Conservation (phyloP, 495 filamentous ascomycete genomes). For the Haplographium delicatum region DNA sequence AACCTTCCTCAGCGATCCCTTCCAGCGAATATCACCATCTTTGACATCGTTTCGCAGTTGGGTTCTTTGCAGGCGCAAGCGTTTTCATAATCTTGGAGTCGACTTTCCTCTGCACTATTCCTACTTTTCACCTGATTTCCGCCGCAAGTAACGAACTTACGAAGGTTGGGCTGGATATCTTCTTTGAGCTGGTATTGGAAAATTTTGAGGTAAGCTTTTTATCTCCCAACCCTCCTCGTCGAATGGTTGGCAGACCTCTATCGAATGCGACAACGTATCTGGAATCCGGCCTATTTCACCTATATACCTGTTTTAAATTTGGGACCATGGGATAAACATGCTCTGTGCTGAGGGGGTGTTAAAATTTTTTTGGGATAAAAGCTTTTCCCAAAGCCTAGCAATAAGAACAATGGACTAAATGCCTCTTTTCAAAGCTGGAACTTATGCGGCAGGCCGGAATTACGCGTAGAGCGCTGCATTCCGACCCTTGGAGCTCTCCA, state of each 20-base stretch:
- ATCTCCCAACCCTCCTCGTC: background rate
- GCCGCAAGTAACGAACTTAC: slow-evolving; percentile 21
- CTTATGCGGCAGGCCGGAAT: too few relatives aligned
- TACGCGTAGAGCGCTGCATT: too few relatives aligned
- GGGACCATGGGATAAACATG: too few relatives aligned
- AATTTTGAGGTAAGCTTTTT: slow-evolving; percentile 20
- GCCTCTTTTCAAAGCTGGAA: too few relatives aligned
- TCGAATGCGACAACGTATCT: slow-evolving; percentile 1
- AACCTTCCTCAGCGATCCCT: slow-evolving; percentile 21
- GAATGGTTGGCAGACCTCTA: slow-evolving; percentile 8
- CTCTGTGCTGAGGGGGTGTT: too few relatives aligned
- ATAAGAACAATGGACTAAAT: too few relatives aligned
- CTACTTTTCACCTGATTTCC: slow-evolving; percentile 19
- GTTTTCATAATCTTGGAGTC: slow-evolving; percentile 21
- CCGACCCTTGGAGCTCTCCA: too few relatives aligned
- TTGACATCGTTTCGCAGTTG: slow-evolving; percentile 16
- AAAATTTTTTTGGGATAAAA: too few relatives aligned
- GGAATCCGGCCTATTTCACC: too few relatives aligned
- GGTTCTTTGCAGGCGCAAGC: slow-evolving; percentile 25
- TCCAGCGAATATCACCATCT: slow-evolving; percentile 18
- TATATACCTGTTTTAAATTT: too few relatives aligned
- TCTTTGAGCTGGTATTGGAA: slow-evolving; percentile 20
- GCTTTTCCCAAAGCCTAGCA: too few relatives aligned
- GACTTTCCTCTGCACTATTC: slow-evolving; percentile 11
- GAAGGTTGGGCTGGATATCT: slow-evolving; percentile 20